Evolutionary conservation across 805 yeast genomes (phyloP), one percentile per base, ranked within the genome.

Genomic region (Lipomyces spencermartinsiae): DNA sequence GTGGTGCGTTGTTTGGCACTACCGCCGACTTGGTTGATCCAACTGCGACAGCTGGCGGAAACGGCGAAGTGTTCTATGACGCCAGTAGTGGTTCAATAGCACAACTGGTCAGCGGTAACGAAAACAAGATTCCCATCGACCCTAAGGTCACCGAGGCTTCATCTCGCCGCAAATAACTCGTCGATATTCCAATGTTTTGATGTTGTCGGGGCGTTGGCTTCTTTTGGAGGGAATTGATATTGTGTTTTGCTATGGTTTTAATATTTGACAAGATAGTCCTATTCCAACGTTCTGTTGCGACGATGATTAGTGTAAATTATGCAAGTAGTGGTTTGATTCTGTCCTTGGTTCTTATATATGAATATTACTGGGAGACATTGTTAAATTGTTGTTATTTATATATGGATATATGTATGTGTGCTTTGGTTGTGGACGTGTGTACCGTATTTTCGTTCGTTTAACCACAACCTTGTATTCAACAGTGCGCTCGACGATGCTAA

Each of bases 111-210:
- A 62, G 46, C 9, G 59, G 60, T 2, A 63, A 67, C 16, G 70
- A 67, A 31, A 29, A 57, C 8, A 68, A 68, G 57, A 68, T 68
- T 35, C 71, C 71, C 19, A 68, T 68, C 58, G 71, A 68, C 46
- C 71, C 71, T 14, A 68, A 68, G 34, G 71, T 68, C 4, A 68
- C 71, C 14, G 71, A 68, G 35, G 71, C 71, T 1, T 46, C 68
- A 22, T n/a, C 63, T n/a, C 71, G 71, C 33, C 71, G 68, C 62
- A 65, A 68, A 55, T 64, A 59, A 31, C 12, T 9, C n/a, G 58
- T 55, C 37, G n/a, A 19, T 34, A 57, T 57, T 57, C 19, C 31
- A 49, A 12, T 57, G 22, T 57, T 34, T 19, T 57, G 10, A 19
- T 34, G 22, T 22, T 43, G 49, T 43, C 4, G 49, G 16, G 49